Percentiles rank a stretch among this genome's conserved stretches.
Conservation (phyloP, 495 filamentous ascomycete genomes). For the Emericellopsis terricola region DNA sequence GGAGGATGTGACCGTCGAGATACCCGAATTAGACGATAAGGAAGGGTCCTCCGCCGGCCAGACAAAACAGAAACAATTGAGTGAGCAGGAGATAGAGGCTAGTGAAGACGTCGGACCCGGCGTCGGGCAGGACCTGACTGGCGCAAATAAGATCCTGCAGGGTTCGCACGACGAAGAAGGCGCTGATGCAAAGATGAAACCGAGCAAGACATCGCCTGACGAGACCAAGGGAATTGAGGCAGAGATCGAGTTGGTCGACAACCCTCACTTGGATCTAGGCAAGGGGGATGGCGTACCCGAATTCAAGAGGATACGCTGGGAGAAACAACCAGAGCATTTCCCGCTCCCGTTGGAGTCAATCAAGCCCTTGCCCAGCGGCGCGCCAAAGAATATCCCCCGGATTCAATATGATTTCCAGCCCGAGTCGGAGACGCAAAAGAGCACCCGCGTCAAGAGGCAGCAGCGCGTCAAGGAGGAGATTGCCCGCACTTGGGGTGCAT, state of each 20-base stretch:
- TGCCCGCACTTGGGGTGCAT: slow-evolving; percentile 63
- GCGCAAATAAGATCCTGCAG: neutral
- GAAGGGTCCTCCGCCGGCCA: too few species aligned
- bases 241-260: neutral
- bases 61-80: too few species aligned
- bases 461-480: slow-evolving; percentile 63
- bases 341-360: slow-evolving; percentile 49
- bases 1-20: slow-evolving; percentile 8
- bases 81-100: neutral
- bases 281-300: neutral
- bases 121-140: neutral
- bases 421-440: slow-evolving; percentile 41
- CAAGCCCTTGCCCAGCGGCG: slow-evolving; percentile 57
- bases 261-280: neutral
- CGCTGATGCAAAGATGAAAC: slow-evolving; percentile 7
- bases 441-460: slow-evolving; percentile 42
- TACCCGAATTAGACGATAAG: slow-evolving; percentile 21
- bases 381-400: slow-evolving; percentile 47
- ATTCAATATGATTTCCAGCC: slow-evolving; percentile 55
- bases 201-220: neutral
- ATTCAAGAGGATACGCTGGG: slow-evolving; percentile 42
- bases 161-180: neutral
- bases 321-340: slow-evolving; percentile 50
- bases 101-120: neutral
- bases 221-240: too few species aligned